Percentiles rank a stretch among this genome's conserved stretches.
Evolutionary conservation across 768 basidiomycete genomes (phyloP).

Genomic region (Amanita fuliginea): DNA sequence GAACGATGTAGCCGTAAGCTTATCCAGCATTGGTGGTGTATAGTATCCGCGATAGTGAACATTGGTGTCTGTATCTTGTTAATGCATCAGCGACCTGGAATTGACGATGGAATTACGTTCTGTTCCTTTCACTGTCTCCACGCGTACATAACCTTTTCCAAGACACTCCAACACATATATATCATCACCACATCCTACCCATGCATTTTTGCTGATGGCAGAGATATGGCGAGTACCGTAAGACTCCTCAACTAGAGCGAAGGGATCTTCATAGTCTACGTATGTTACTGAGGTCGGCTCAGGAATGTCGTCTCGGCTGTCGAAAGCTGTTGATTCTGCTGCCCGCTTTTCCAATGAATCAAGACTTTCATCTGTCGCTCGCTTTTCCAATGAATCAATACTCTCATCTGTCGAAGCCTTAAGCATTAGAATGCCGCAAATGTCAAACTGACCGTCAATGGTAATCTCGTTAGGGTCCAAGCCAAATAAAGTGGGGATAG

Average conservation of each 20-base stretch:
- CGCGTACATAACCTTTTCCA: slow-evolving; percentile 56
- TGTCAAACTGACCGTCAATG: slow-evolving; percentile 40
- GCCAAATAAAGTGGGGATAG: slow-evolving; percentile 77
- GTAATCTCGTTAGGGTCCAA: slow-evolving; percentile 58
- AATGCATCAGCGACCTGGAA: not conserved
- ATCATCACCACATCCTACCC: slow-evolving; percentile 72
- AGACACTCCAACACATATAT: slow-evolving; percentile 67
- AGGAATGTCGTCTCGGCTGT: slow-evolving; percentile 28
- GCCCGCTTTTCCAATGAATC: slow-evolving; percentile 35
- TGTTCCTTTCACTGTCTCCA: slow-evolving; percentile 31
- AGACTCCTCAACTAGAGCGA: slow-evolving; percentile 38
- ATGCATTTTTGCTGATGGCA: slow-evolving; percentile 47
- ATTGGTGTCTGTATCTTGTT: slow-evolving; percentile 15
- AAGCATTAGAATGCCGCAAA: not conserved
- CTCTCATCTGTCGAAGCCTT: slow-evolving; percentile 34
- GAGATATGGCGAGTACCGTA: slow-evolving; percentile 45
- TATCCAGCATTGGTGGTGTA: slow-evolving; percentile 39
- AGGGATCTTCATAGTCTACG: slow-evolving; percentile 67
- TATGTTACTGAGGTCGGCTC: slow-evolving; percentile 59
- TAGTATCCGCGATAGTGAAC: slow-evolving; percentile 38
- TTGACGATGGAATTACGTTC: slow-evolving; percentile 16
- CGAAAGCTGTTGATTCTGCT: slow-evolving; percentile 13
- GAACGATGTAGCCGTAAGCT: slow-evolving; percentile 28
- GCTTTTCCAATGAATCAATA: slow-evolving; percentile 34
- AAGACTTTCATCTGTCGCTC: slow-evolving; percentile 37